Percentiles rank a stretch among this genome's conserved stretches.
phyloP scores from a whole-genome alignment of 345 rosid species.

The Populus deltoides region DNA sequence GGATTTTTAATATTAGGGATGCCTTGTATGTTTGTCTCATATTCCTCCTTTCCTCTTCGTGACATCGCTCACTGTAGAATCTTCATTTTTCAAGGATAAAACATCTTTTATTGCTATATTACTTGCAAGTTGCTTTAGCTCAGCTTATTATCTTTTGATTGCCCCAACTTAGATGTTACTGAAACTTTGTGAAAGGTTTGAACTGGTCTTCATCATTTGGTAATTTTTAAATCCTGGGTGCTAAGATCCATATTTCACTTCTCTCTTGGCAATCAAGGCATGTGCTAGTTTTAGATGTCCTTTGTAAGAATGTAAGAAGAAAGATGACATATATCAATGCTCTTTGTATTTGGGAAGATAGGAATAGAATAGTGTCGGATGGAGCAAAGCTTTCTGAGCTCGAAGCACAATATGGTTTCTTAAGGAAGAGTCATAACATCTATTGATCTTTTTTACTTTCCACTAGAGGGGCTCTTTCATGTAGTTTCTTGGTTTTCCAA shows the following conservation, averaged over 20 bases:
- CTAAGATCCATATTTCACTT: too few relatives aligned
- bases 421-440: background rate
- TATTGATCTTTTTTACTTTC: background rate
- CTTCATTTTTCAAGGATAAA: background rate
- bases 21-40: background rate
- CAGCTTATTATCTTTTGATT: background rate
- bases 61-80: background rate
- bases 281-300: too few relatives aligned
- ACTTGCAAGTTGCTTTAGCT: background rate
- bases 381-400: background rate
- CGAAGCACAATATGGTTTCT: background rate
- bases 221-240: too few relatives aligned
- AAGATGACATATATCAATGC: background rate
- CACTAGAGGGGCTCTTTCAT: background rate
- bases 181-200: background rate
- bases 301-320: background rate
- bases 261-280: too few relatives aligned
- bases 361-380: background rate
- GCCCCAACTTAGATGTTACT: background rate
- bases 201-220: too few relatives aligned
- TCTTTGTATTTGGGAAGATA: background rate
- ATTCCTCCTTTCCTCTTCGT: background rate
- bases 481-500: background rate
- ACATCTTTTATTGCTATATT: background rate
- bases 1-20: background rate